Percentiles rank a stretch among this genome's conserved stretches.
Conservation (phyloP, 441 rosid species). For the Eutrema salsugineum region DNA sequence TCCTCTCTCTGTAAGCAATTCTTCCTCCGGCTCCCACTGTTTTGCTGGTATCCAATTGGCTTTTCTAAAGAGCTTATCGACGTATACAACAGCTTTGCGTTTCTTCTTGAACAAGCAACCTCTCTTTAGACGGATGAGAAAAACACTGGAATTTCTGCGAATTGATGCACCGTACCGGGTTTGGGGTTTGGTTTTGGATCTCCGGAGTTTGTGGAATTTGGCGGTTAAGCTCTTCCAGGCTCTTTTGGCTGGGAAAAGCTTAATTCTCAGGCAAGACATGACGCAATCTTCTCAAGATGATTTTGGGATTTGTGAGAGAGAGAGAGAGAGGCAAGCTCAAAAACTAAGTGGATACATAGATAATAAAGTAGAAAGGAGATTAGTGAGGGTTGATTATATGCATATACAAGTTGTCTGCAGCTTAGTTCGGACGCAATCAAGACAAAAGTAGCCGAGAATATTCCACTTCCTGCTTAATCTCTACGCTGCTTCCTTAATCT, state of each 20-base stretch:
- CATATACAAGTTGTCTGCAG: not conserved
- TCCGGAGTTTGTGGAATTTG: conserved; percentile 47
- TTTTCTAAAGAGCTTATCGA: conserved; percentile 53
- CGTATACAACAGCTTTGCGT: conserved; percentile 39
- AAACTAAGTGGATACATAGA: no score
- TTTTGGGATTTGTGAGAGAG: no score
- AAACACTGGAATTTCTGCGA: not conserved
- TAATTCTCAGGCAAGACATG: conserved; percentile 57
- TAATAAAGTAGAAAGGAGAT: not conserved
- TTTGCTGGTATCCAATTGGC: conserved; percentile 24
- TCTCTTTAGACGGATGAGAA: conserved; percentile 16
- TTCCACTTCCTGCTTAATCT: conserved; percentile 15
- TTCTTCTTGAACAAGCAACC: conserved; percentile 33
- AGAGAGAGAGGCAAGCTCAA: no score
- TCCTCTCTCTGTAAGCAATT: conserved; percentile 50
- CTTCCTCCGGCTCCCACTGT: conserved; percentile 56
- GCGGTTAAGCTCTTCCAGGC: conserved; percentile 70
- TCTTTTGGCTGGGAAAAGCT: conserved; percentile 58
- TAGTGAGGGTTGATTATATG: not conserved
- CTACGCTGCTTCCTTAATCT: not conserved
- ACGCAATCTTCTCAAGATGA: no score
- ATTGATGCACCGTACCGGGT: conserved; percentile 5
- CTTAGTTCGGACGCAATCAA: conserved; percentile 12
- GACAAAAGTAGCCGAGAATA: not conserved
- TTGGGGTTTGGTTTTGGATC: conserved; percentile 36